Percentiles rank a stretch among this genome's conserved stretches.
Conservation (phyloP, 495 filamentous ascomycete species). For the Talaromyces wortmannii region DNA sequence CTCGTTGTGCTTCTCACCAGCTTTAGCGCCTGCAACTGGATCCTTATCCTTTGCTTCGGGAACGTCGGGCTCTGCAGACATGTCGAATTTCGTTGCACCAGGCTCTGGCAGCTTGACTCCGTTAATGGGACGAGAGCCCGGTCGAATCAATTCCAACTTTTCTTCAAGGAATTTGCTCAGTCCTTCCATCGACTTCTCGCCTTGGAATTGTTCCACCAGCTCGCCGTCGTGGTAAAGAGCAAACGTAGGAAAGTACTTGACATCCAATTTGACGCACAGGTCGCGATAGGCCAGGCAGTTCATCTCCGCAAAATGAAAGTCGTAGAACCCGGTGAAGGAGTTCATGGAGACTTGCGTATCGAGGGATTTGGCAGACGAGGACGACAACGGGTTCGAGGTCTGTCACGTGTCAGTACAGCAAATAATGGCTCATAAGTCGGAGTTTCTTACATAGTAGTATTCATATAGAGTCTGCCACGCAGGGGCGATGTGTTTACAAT, state of each 20-base stretch:
- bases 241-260: slow-evolving; percentile 66
- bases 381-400: slow-evolving; percentile 67
- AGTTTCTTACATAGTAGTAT: slow-evolving; percentile 65
- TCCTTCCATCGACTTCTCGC: slow-evolving; percentile 50
- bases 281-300: slow-evolving; percentile 80
- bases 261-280: slow-evolving; percentile 57
- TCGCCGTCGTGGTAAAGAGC: slow-evolving; percentile 79
- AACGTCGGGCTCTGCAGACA: slow-evolving; percentile 36
- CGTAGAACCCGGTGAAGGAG: slow-evolving; percentile 67
- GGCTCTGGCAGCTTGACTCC: slow-evolving; percentile 56
- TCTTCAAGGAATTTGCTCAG: slow-evolving; percentile 69
- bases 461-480: slow-evolving; percentile 91
- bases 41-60: slow-evolving; percentile 44
- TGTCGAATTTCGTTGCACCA: slow-evolving; percentile 42
- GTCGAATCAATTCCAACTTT: slow-evolving; percentile 66
- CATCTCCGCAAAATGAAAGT: slow-evolving; percentile 80
- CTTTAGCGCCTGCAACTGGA: slow-evolving; percentile 31
- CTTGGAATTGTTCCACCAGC: slow-evolving; percentile 50
- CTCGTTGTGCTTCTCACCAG: slow-evolving; percentile 39
- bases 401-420: slow-evolving; percentile 18
- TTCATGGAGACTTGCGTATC: slow-evolving; percentile 47
- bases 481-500: slow-evolving; percentile 76
- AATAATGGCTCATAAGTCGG: background rate
- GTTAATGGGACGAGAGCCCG: slow-evolving; percentile 64
- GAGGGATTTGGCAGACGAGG: slow-evolving; percentile 31